These are phyloP conservation scores for Schizochytrium sp. DNA, from an alignment of 108 stramenopile genomes.

Conservation along the genomic window DNA sequence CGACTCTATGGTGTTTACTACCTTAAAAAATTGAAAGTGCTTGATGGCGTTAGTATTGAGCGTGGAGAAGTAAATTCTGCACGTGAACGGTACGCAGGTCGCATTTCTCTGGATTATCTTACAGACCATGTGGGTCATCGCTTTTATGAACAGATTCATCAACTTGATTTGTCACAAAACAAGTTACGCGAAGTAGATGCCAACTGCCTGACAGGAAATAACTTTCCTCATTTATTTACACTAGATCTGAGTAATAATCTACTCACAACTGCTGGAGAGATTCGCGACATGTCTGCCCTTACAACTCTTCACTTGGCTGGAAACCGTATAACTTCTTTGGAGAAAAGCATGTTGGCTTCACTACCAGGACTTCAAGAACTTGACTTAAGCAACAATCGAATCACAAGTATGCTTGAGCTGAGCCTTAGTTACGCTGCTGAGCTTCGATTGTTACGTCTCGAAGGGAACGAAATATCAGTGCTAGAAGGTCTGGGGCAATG, in stretches of 20 bases:
- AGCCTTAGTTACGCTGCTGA: background rate
- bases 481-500: conserved; percentile 67
- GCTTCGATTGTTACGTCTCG: conserved; percentile 67
- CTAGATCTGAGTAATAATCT: conserved; percentile 66
- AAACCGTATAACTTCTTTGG: conserved; percentile 60
- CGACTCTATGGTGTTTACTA: conserved; percentile 68
- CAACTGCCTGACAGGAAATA: conserved; percentile 28
- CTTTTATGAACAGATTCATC: conserved; percentile 31
- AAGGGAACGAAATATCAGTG: conserved; percentile 66
- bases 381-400: background rate
- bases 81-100: conserved; percentile 68
- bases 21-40: conserved; percentile 68
- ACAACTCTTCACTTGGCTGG: conserved; percentile 65
- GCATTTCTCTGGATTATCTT: conserved; percentile 61
- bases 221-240: conserved; percentile 62
- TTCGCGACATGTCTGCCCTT: conserved; percentile 49
- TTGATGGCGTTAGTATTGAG: conserved; percentile 68
- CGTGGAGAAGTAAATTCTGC: conserved; percentile 63
- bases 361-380: conserved; percentile 60
- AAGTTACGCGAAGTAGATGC: conserved; percentile 66
- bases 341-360: background rate
- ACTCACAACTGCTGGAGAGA: conserved; percentile 61
- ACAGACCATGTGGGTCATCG: conserved; percentile 58
- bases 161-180: conserved; percentile 38
- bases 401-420: background rate